These are phyloP conservation scores for Cryptosporidium baileyi DNA, from an alignment of 169 alveolate species.

Conservation along the genomic window DNA sequence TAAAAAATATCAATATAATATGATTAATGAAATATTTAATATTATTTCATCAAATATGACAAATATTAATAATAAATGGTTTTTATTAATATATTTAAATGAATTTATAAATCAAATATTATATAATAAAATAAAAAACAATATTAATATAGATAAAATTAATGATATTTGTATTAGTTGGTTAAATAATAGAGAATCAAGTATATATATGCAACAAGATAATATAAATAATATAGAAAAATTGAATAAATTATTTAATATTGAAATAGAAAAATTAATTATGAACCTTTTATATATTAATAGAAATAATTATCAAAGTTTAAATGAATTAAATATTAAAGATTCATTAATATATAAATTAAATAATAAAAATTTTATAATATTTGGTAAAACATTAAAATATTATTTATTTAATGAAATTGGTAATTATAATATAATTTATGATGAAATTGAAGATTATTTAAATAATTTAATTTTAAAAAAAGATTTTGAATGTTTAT, in stretches of 20 bases:
- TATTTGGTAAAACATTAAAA: background rate
- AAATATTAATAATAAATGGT: background rate
- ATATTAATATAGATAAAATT: background rate
- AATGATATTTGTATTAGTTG: background rate
- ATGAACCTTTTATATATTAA: background rate
- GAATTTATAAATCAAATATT: background rate
- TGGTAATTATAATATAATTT: background rate
- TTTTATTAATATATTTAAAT: slow-evolving; percentile 8
- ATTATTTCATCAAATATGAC: background rate
- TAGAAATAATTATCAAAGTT: background rate
- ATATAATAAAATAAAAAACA: background rate
- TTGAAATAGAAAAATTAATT: slow-evolving; percentile 15
- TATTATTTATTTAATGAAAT: slow-evolving; percentile 4
- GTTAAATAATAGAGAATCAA: background rate
- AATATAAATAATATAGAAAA: background rate
- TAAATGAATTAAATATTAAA: too few relatives aligned
- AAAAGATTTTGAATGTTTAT: background rate
- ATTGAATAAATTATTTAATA: background rate
- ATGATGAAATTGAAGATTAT: background rate
- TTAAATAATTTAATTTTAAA: background rate
- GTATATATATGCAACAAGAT: too few relatives aligned
- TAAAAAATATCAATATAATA: background rate
- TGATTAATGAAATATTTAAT: background rate
- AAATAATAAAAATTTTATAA: background rate
- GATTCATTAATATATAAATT: background rate